phyloP scores from a whole-genome alignment of 768 basidiomycete species.

The Trametes punicea region DNA sequence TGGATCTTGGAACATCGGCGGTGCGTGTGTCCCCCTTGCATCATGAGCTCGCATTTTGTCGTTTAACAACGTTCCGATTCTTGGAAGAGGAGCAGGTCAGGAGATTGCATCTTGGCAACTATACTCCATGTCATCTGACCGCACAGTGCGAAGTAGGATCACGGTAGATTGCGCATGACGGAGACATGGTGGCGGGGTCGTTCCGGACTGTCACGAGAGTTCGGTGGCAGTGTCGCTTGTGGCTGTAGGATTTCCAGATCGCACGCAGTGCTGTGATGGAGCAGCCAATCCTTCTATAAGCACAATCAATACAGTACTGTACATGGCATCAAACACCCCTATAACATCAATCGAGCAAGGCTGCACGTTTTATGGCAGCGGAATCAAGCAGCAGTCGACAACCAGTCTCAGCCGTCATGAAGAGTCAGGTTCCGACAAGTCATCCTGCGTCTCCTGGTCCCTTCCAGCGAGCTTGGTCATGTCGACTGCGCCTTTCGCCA shows the following conservation, averaged over 20 bases:
- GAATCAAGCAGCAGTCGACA: too few relatives aligned
- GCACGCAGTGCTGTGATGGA: too few relatives aligned
- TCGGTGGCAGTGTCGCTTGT: slow-evolving; percentile 18
- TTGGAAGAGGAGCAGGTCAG: too few relatives aligned
- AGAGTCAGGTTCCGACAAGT: background rate
- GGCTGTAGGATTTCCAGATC: too few relatives aligned
- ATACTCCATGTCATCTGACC: slow-evolving; percentile 5
- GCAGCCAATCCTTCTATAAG: too few relatives aligned
- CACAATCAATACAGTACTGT: too few relatives aligned
- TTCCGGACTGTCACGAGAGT: background rate
- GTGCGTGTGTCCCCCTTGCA: background rate
- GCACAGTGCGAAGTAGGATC: background rate
- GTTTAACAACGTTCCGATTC: too few relatives aligned
- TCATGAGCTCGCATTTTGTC: background rate
- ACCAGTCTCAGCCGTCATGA: background rate
- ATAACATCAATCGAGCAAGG: too few relatives aligned
- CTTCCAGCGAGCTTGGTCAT: slow-evolving; percentile 16
- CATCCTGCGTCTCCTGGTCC: slow-evolving; percentile 18
- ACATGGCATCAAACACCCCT: too few relatives aligned
- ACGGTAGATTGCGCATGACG: background rate
- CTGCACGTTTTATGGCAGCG: too few relatives aligned
- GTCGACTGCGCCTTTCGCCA: slow-evolving; percentile 16
- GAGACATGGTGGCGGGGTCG: background rate
- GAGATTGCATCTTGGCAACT: too few relatives aligned
- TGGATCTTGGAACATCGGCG: background rate